Percentiles rank a stretch among this genome's conserved stretches.
Evolutionary conservation across 1,139 yeast genomes (phyloP).

Genomic region (Nakaseomyces uthaithaninus): DNA sequence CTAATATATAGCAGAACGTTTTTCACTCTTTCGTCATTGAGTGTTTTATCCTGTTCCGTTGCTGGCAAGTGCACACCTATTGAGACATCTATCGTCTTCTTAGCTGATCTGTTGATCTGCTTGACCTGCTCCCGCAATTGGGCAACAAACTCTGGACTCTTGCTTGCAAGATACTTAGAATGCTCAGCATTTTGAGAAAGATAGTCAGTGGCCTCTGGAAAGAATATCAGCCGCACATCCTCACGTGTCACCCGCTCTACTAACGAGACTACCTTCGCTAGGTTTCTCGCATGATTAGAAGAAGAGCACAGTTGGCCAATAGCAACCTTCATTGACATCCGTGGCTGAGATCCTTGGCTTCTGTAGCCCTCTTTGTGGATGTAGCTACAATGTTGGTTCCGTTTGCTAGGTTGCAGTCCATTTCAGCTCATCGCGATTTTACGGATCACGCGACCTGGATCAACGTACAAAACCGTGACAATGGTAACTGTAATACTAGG

Average conservation of each 20-base stretch:
- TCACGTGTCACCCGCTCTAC: conserved; percentile 53
- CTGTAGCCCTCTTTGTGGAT: too few relatives aligned
- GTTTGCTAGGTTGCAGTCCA: too few relatives aligned
- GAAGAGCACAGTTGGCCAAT: conserved; percentile 85
- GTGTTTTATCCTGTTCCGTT: conserved; percentile 11
- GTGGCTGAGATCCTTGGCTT: neutral
- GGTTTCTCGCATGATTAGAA: conserved; percentile 51
- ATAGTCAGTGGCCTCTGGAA: conserved; percentile 93
- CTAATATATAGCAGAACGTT: conserved; percentile 70
- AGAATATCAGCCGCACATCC: conserved; percentile 59
- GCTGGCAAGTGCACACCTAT: conserved; percentile 84
- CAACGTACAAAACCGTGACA: too few relatives aligned
- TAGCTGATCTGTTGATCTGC: conserved; percentile 18
- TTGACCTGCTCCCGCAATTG: conserved; percentile 34
- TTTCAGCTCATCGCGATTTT: too few relatives aligned
- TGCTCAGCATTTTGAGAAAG: conserved; percentile 63
- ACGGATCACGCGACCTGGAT: too few relatives aligned
- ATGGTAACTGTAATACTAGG: too few relatives aligned
- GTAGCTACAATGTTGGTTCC: too few relatives aligned
- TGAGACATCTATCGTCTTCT: conserved; percentile 36
- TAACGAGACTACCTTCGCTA: conserved; percentile 47
- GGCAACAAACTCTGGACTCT: conserved; percentile 34
- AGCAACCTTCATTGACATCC: conserved; percentile 42
- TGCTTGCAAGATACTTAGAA: conserved; percentile 49
- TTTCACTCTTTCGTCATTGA: conserved; percentile 40